Evolutionary conservation across 1,284 basidiomycete genomes (phyloP).

Genomic region (Rhodotorula sp.): DNA sequence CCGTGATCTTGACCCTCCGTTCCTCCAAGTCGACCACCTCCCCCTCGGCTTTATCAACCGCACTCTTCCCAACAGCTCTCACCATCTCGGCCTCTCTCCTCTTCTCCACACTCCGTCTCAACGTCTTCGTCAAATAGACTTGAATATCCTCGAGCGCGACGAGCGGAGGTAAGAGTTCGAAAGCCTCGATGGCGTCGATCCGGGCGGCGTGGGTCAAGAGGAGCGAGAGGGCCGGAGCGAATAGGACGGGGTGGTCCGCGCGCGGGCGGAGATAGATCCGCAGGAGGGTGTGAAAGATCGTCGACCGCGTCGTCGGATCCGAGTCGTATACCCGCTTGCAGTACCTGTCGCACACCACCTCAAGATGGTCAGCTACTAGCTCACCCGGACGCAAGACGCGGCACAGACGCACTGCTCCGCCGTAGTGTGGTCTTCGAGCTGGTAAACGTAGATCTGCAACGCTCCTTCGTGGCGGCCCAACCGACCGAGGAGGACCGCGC

Average conservation of each 20-base stretch:
- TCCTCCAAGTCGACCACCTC: constrained; percentile 71
- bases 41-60: constrained; percentile 69
- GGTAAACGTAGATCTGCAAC: constrained; percentile 86
- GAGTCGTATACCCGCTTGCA: constrained; percentile 74
- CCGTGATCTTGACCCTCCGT: constrained; percentile 82
- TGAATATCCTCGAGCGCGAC: constrained; percentile 75
- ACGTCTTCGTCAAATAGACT: constrained; percentile 72
- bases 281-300: constrained; percentile 79
- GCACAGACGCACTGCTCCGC: constrained; percentile 74
- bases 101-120: constrained; percentile 57
- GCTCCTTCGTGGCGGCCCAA: constrained; percentile 89
- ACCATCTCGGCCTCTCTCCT: constrained; percentile 68
- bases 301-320: constrained; percentile 53
- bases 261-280: constrained; percentile 79
- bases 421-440: constrained; percentile 71
- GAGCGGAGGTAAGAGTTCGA: constrained; percentile 82
- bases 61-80: constrained; percentile 64
- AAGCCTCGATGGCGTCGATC: constrained; percentile 72
- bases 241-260: constrained; percentile 53
- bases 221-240: constrained; percentile 75
- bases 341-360: constrained; percentile 58
- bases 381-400: not conserved
- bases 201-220: constrained; percentile 78
- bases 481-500: constrained; percentile 83
- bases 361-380: not conserved